Percentiles rank a stretch among this genome's conserved stretches.
These are phyloP conservation scores for Tolypocladium capitatum DNA, from an alignment of 2,329 filamentous ascomycete species.

Conservation along the genomic window DNA sequence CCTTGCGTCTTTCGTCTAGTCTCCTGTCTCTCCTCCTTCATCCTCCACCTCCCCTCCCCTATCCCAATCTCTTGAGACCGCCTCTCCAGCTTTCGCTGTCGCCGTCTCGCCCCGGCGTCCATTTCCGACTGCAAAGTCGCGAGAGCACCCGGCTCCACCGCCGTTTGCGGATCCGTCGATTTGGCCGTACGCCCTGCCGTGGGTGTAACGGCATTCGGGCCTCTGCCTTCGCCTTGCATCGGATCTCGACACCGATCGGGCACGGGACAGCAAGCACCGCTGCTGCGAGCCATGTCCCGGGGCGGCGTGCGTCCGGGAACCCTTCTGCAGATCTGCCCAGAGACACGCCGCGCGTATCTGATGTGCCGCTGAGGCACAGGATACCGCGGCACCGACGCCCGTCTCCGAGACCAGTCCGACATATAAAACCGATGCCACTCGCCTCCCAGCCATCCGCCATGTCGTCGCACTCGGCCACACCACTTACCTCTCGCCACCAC, in stretches of 20 bases:
- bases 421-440: neutral
- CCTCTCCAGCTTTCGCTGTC: neutral
- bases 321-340: neutral
- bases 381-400: neutral
- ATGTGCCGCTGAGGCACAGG: neutral
- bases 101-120: neutral
- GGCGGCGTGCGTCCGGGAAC: neutral
- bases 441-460: slow-evolving; percentile 2
- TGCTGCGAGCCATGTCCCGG: neutral
- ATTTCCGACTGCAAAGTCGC: neutral
- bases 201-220: neutral
- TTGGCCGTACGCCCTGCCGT: neutral
- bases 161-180: neutral
- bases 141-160: neutral
- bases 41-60: neutral
- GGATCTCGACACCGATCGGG: neutral
- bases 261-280: neutral
- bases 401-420: neutral
- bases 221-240: neutral
- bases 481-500: slow-evolving; percentile 9
- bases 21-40: neutral
- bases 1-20: neutral
- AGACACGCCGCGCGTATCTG: neutral
- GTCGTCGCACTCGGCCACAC: slow-evolving; percentile 9
- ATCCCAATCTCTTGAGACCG: neutral